These are phyloP conservation scores for Russula dissimulans DNA, from an alignment of 768 basidiomycete species.

Conservation along the genomic window DNA sequence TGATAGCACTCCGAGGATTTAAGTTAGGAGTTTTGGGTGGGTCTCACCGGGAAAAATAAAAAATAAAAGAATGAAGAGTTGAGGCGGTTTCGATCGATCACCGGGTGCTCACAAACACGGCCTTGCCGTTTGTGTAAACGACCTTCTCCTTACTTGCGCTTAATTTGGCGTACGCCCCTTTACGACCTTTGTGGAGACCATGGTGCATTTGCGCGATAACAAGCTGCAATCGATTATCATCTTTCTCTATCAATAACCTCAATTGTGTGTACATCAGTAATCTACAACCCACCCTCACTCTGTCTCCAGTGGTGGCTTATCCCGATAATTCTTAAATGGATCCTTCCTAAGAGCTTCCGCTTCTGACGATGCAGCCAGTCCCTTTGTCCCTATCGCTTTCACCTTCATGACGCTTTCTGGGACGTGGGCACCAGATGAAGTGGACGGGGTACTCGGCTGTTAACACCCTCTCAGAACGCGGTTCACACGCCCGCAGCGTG, in stretches of 20 bases:
- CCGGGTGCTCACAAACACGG: conserved; percentile 59
- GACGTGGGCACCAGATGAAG: conserved; percentile 27
- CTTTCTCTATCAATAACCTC: no score
- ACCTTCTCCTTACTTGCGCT: conserved; percentile 69
- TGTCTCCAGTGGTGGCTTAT: conserved; percentile 12
- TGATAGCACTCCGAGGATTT: conserved; percentile 9
- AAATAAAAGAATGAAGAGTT: no score
- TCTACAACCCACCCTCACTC: background rate
- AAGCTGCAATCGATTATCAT: conserved; percentile 11
- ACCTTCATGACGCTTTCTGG: conserved; percentile 62
- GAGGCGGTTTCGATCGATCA: conserved; percentile 1
- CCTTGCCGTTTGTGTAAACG: conserved; percentile 76
- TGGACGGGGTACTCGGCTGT: conserved; percentile 25
- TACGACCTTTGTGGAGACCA: conserved; percentile 45
- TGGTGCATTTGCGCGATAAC: conserved; percentile 19
- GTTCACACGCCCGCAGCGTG: conserved; percentile 8
- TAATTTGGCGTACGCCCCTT: conserved; percentile 66
- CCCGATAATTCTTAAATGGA: conserved; percentile 67
- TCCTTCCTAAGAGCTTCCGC: conserved; percentile 73
- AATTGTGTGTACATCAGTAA: no score
- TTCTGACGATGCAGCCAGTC: conserved; percentile 43
- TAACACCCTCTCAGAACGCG: conserved; percentile 21
- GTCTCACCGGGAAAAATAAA: no score
- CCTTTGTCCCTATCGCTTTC: conserved; percentile 37
- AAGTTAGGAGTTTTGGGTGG: background rate